Conservation (phyloP, 176 grass and related monocot genomes). For the Musa acuminata region DNA sequence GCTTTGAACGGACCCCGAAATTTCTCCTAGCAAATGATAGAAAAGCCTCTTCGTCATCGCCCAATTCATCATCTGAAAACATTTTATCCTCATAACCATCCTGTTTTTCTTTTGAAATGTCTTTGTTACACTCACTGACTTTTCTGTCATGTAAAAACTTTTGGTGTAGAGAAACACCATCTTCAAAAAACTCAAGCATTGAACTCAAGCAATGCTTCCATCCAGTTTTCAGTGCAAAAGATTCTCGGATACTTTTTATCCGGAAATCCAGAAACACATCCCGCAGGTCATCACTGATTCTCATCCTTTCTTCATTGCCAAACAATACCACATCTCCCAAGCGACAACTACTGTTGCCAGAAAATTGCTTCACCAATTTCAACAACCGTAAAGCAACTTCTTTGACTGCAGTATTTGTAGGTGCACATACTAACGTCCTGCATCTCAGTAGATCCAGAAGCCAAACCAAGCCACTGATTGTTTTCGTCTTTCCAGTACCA, state of each 20-base stretch:
- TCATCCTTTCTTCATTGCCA: constrained; percentile 70
- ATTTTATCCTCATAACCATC: neutral
- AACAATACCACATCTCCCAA: constrained; percentile 72
- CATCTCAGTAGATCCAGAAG: neutral
- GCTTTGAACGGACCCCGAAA: constrained; percentile 25
- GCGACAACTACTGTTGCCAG: constrained; percentile 22
- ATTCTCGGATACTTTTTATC: constrained; percentile 32
- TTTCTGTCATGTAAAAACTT: constrained; percentile 23
- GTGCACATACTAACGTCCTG: constrained; percentile 51
- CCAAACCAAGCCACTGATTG: constrained; percentile 7
- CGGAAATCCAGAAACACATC: constrained; percentile 63
- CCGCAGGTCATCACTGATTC: constrained; percentile 33
- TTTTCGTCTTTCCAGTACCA: constrained; percentile 10
- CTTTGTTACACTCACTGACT: constrained; percentile 10
- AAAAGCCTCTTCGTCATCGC: constrained; percentile 14
- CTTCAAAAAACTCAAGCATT: constrained; percentile 34
- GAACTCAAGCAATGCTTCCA: constrained; percentile 48
- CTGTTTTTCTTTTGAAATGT: constrained; percentile 15
- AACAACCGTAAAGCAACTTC: constrained; percentile 62
- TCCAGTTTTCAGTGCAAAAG: constrained; percentile 31
- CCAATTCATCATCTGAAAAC: neutral
- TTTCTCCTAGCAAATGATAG: constrained; percentile 26
- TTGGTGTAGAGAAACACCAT: constrained; percentile 38
- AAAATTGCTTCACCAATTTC: constrained; percentile 32
- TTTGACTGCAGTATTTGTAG: constrained; percentile 75